Percentiles rank a stretch among this genome's conserved stretches.
Evolutionary conservation across 257 asterid species (phyloP).

Genomic region (Mitragyna speciosa): DNA sequence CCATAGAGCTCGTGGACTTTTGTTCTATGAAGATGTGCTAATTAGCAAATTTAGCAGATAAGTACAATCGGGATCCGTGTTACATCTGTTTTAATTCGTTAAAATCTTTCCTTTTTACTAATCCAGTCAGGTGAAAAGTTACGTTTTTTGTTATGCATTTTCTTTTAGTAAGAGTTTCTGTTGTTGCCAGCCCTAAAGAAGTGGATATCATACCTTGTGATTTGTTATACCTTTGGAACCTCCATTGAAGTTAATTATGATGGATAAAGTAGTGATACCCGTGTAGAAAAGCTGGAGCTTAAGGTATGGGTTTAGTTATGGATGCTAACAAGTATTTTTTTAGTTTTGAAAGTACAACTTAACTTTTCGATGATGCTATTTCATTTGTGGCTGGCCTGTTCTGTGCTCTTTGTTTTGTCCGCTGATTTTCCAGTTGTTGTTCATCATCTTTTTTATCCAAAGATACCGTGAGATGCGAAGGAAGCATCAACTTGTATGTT

Average conservation of each 20-base stretch:
- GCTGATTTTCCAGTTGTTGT: conserved; percentile 15
- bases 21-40: background rate
- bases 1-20: conserved; percentile 1
- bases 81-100: conserved; percentile 22
- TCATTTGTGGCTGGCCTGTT: conserved; percentile 28
- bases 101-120: conserved; percentile 20
- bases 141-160: conserved; percentile 26
- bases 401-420: conserved; percentile 27
- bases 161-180: conserved; percentile 19
- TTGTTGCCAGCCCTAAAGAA: conserved; percentile 25
- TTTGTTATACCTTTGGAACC: conserved; percentile 10
- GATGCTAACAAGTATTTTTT: conserved; percentile 12
- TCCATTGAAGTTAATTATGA: conserved; percentile 1
- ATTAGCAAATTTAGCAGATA: conserved; percentile 13
- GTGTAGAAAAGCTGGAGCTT: conserved; percentile 10
- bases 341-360: conserved; percentile 38
- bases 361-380: conserved; percentile 36
- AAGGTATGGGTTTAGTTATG: conserved; percentile 9
- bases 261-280: background rate
- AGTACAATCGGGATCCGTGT: conserved; percentile 58
- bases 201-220: conserved; percentile 24
- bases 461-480: conserved; percentile 16
- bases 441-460: conserved; percentile 9
- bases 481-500: background rate
- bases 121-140: conserved; percentile 23